phyloP scores from a whole-genome alignment of 176 grass and related monocot species.

The Dendrocalamus sinicus region DNA sequence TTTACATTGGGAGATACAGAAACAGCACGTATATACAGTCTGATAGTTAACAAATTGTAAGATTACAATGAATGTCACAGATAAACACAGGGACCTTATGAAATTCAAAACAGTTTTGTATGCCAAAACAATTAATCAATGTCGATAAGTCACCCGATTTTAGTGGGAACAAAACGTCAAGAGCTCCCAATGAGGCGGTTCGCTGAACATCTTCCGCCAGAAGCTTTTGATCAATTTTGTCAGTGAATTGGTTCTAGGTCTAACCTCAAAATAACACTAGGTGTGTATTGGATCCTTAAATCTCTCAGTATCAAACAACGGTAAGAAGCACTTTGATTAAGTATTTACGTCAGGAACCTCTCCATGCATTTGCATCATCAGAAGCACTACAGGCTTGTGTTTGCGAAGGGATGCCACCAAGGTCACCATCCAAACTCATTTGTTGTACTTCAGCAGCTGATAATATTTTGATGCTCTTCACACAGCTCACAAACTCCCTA shows the following conservation, averaged over 20 bases:
- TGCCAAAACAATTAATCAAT: slow-evolving; percentile 40
- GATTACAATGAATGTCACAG: slow-evolving; percentile 35
- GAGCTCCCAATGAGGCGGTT: slow-evolving; percentile 37
- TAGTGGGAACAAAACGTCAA: slow-evolving; percentile 40
- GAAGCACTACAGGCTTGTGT: slow-evolving; percentile 86
- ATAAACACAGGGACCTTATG: slow-evolving; percentile 17
- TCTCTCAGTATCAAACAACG: slow-evolving; percentile 42
- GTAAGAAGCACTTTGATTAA: slow-evolving; percentile 46
- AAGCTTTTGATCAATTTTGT: slow-evolving; percentile 41
- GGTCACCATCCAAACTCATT: slow-evolving; percentile 94
- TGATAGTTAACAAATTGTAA: slow-evolving; percentile 28
- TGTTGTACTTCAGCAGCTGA: slow-evolving; percentile 95
- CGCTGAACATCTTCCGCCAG: slow-evolving; percentile 34
- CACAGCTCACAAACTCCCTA: slow-evolving; percentile 97
- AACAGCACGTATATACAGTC: slow-evolving; percentile 32
- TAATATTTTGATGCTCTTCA: slow-evolving; percentile 96
- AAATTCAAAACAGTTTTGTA: slow-evolving; percentile 21
- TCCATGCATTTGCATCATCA: slow-evolving; percentile 81
- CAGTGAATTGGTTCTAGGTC: slow-evolving; percentile 40
- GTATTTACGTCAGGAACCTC: slow-evolving; percentile 61
- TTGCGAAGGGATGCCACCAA: slow-evolving; percentile 76
- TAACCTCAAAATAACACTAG: slow-evolving; percentile 35
- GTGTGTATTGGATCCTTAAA: slow-evolving; percentile 24
- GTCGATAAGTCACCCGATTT: slow-evolving; percentile 16
- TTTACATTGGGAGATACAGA: slow-evolving; percentile 27